phyloP scores from a whole-genome alignment of 2,329 filamentous ascomycete species.

The Lachnellula willkommii region DNA sequence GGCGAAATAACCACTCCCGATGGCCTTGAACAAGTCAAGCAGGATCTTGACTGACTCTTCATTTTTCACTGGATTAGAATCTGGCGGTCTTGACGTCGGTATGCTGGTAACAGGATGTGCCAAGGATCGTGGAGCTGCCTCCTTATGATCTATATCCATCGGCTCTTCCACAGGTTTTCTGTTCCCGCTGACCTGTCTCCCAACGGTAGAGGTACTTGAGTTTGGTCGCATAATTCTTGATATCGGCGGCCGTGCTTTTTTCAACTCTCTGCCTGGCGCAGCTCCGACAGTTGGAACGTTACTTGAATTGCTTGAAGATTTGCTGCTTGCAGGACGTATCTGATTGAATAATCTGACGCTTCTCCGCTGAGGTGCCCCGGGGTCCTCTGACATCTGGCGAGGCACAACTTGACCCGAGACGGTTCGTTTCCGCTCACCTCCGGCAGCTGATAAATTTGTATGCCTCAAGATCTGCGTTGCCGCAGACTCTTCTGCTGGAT shows the following conservation, averaged over 20 bases:
- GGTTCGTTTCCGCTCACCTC: conserved; percentile 75
- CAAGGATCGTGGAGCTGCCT: conserved; percentile 35
- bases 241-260: conserved; percentile 73
- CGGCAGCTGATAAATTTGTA: conserved; percentile 25
- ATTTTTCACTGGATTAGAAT: conserved; percentile 55
- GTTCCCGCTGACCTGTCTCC: conserved; percentile 85
- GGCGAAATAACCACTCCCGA: conserved; percentile 74
- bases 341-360: conserved; percentile 69
- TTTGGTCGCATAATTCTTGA: conserved; percentile 61
- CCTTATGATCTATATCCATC: conserved; percentile 65
- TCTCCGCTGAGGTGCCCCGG: conserved; percentile 58
- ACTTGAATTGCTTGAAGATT: conserved; percentile 28
- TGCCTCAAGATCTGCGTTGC: conserved; percentile 21
- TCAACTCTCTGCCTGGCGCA: conserved; percentile 66
- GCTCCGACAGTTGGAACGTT: conserved; percentile 54
- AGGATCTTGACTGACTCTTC: conserved; percentile 73
- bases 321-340: conserved; percentile 53
- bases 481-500: conserved; percentile 27
- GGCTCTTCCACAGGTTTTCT: conserved; percentile 68
- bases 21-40: conserved; percentile 73
- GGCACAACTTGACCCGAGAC: conserved; percentile 75
- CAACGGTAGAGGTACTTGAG: conserved; percentile 65
- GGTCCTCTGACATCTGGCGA: conserved; percentile 53
- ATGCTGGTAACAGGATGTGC: conserved; percentile 27
- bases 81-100: conserved; percentile 25